Conservation (phyloP, 2,329 filamentous ascomycete species). For the Pseudophaeomoniella oleicola region DNA sequence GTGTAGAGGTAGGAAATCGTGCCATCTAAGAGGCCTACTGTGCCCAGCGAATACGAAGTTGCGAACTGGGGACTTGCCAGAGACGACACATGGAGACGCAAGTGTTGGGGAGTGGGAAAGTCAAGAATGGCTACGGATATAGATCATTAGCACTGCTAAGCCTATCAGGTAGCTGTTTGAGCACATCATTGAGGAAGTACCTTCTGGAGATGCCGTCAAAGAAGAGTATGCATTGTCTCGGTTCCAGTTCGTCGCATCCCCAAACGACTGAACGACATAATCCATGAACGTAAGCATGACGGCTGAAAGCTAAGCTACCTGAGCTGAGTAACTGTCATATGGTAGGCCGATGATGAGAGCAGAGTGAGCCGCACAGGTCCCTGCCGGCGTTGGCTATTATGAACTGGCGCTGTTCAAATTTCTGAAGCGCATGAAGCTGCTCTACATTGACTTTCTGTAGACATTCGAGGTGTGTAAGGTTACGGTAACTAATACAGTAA, state of each 20-base stretch:
- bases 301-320: neutral
- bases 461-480: too few relatives aligned
- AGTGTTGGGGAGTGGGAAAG: conserved; percentile 70
- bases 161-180: conserved; percentile 6
- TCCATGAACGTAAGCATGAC: conserved; percentile 93
- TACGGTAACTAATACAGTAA: too few relatives aligned
- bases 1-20: conserved; percentile 96
- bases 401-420: too few relatives aligned
- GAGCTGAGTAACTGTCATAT: too few relatives aligned
- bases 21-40: conserved; percentile 81
- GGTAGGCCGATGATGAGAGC: too few relatives aligned
- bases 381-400: too few relatives aligned
- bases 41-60: conserved; percentile 83
- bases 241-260: conserved; percentile 75
- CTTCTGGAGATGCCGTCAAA: conserved; percentile 69
- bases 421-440: too few relatives aligned
- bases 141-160: conserved; percentile 7
- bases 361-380: too few relatives aligned
- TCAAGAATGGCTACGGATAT: conserved; percentile 57
- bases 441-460: too few relatives aligned
- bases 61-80: conserved; percentile 87
- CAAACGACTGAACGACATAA: conserved; percentile 85
- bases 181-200: conserved; percentile 27
- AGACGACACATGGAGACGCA: conserved; percentile 78
- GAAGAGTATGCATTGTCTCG: conserved; percentile 82